phyloP scores from a whole-genome alignment of 306 rosid species.

The Malus asiatica region DNA sequence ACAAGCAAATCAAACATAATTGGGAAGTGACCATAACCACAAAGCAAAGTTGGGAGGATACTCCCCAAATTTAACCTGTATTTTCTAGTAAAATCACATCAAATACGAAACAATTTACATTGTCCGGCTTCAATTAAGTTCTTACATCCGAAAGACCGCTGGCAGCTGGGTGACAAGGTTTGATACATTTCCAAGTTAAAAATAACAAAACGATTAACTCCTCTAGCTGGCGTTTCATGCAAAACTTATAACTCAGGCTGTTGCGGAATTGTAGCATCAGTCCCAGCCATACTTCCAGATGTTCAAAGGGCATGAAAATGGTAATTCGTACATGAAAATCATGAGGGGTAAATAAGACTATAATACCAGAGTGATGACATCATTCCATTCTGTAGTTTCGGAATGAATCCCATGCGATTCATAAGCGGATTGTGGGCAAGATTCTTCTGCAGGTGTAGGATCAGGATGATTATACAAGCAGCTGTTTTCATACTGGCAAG shows the following conservation, averaged over 20 bases:
- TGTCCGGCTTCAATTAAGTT: neutral
- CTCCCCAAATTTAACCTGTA: neutral
- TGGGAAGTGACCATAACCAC: neutral
- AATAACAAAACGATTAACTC: slow-evolving; percentile 19
- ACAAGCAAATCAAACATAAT: neutral
- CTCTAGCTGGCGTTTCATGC: slow-evolving; percentile 25
- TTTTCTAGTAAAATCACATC: neutral
- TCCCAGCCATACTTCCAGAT: slow-evolving; percentile 38
- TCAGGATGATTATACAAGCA: slow-evolving; percentile 94
- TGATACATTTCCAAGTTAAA: slow-evolving; percentile 16
- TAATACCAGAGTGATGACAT: neutral
- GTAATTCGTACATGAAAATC: too few relatives aligned
- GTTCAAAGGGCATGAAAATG: neutral
- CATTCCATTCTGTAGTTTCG: slow-evolving; percentile 35
- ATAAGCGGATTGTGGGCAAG: slow-evolving; percentile 42
- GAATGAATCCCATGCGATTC: slow-evolving; percentile 46
- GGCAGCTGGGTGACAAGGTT: slow-evolving; percentile 31
- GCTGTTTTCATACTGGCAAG: slow-evolving; percentile 70
- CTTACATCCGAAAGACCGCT: neutral
- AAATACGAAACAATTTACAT: neutral
- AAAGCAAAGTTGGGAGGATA: neutral
- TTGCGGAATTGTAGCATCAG: slow-evolving; percentile 37
- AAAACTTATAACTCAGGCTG: slow-evolving; percentile 25
- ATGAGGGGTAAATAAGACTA: too few relatives aligned
- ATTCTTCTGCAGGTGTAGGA: slow-evolving; percentile 59